These are phyloP conservation scores for Cryptococcus sp. DNA, from an alignment of 1,284 basidiomycete genomes.

Conservation along the genomic window DNA sequence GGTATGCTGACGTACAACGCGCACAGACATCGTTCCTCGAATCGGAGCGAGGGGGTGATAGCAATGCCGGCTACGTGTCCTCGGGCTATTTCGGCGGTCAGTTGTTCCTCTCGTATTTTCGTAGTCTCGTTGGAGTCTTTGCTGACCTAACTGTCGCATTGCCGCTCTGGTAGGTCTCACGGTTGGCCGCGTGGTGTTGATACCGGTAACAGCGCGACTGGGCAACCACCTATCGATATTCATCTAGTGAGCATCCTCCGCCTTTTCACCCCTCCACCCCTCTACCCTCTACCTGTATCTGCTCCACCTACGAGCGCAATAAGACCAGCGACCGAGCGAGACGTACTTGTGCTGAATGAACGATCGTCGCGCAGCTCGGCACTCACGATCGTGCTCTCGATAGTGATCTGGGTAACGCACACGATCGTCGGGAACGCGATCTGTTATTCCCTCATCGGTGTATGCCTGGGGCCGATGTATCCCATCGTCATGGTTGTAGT, in stretches of 20 bases:
- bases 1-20: neutral
- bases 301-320: neutral
- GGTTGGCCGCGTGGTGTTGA: constrained; percentile 43
- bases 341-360: neutral
- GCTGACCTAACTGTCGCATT: neutral
- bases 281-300: neutral
- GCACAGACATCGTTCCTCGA: constrained; percentile 43
- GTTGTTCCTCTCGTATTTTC: neutral
- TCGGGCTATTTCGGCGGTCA: constrained; percentile 49
- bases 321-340: neutral
- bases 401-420: constrained; percentile 66
- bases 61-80: constrained; percentile 44
- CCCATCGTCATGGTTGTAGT: constrained; percentile 60
- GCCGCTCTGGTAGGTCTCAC: constrained; percentile 31
- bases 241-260: constrained; percentile 37
- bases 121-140: neutral
- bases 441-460: constrained; percentile 62
- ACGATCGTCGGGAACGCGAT: constrained; percentile 64
- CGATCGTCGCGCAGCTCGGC: constrained; percentile 22
- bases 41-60: constrained; percentile 42
- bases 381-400: constrained; percentile 56
- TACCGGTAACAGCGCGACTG: constrained; percentile 44
- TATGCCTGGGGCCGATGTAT: constrained; percentile 61
- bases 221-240: constrained; percentile 42
- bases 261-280: neutral